Percentiles rank a stretch among this genome's conserved stretches.
Evolutionary conservation across 2,329 filamentous ascomycete species (phyloP).

Genomic region (Orbilia blumenaviensis): DNA sequence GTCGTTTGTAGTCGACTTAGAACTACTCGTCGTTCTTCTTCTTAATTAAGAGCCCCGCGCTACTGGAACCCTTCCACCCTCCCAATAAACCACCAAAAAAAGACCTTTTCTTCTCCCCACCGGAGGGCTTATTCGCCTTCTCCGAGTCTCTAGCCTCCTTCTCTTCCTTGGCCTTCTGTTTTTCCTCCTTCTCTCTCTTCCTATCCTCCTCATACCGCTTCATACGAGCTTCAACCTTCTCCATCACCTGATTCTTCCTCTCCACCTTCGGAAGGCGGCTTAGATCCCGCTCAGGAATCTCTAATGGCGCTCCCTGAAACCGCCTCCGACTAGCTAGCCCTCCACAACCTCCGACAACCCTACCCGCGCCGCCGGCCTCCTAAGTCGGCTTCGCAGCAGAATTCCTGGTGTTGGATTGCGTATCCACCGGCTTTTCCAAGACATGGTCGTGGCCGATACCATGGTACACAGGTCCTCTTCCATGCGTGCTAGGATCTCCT

Average conservation of each 20-base stretch:
- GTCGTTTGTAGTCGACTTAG: constrained; percentile 1
- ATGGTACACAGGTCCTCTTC: constrained; percentile 72
- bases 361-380: background rate
- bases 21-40: constrained; percentile 12
- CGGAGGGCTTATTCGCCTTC: background rate
- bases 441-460: constrained; percentile 84
- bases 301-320: background rate
- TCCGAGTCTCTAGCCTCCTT: background rate
- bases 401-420: constrained; percentile 93
- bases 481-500: constrained; percentile 15
- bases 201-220: background rate
- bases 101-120: background rate
- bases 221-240: background rate
- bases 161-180: background rate
- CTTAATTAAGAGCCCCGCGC: constrained; percentile 2
- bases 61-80: constrained; percentile 11
- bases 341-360: background rate
- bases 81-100: background rate
- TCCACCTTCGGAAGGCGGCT: background rate
- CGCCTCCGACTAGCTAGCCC: background rate
- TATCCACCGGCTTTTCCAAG: constrained; percentile 82
- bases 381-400: constrained; percentile 70
- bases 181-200: background rate
- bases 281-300: background rate
- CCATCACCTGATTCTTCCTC: background rate